Percentiles rank a stretch among this genome's conserved stretches.
Conservation (phyloP, 2,329 filamentous ascomycete genomes). For the Xylaria sp. region DNA sequence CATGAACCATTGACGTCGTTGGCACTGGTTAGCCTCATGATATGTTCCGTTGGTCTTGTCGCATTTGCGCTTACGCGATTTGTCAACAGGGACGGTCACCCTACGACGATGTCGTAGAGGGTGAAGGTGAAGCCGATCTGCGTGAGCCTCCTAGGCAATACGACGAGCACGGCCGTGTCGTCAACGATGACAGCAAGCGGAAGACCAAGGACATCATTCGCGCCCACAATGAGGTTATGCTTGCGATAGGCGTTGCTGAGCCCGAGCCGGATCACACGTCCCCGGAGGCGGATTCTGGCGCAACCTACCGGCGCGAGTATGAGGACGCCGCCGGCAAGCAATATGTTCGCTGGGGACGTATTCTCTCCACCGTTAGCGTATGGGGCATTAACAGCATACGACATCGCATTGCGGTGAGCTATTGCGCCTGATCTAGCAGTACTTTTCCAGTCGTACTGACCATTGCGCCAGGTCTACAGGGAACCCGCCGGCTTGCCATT, state of each 20-base stretch:
- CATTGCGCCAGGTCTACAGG: conserved; percentile 43
- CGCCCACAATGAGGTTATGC: conserved; percentile 59
- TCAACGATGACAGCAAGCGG: conserved; percentile 49
- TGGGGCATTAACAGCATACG: conserved; percentile 51
- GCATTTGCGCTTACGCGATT: conserved; percentile 1
- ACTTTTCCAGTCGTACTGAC: conserved; percentile 8
- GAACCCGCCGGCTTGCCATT: conserved; percentile 46
- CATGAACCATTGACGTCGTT: conserved; percentile 53
- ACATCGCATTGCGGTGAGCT: conserved; percentile 48
- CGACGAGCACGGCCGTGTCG: conserved; percentile 50
- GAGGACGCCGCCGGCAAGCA: conserved; percentile 44
- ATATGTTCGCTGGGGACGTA: conserved; percentile 34
- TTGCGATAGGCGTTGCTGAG: conserved; percentile 57
- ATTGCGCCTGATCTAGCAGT: neutral
- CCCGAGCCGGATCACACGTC: conserved; percentile 43
- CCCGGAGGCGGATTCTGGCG: conserved; percentile 33
- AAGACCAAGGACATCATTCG: conserved; percentile 54
- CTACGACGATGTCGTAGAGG: conserved; percentile 52
- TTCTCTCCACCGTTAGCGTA: conserved; percentile 39
- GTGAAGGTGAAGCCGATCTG: conserved; percentile 41
- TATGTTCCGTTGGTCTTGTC: neutral
- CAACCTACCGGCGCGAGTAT: conserved; percentile 40
- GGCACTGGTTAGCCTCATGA: conserved; percentile 43
- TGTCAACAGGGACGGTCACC: conserved; percentile 50
- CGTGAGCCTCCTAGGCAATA: conserved; percentile 44